Evolutionary conservation across 2,329 filamentous ascomycete genomes (phyloP).

Genomic region (Monosporascus sp.): DNA sequence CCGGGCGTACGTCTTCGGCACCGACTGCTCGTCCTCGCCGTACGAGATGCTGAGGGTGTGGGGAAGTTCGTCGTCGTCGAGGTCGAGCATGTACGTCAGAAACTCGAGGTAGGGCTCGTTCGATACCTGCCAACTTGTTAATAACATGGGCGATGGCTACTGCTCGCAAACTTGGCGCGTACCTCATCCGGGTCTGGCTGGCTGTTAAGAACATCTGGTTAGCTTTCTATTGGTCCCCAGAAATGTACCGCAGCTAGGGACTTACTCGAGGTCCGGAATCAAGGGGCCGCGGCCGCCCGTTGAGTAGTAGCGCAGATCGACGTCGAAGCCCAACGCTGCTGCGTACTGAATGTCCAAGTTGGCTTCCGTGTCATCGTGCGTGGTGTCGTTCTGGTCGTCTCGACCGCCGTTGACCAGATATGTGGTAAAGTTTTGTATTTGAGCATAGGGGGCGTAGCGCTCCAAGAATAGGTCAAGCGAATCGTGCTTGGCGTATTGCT

Average conservation of each 20-base stretch:
- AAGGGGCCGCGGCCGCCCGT: slow-evolving; percentile 50
- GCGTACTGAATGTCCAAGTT: slow-evolving; percentile 55
- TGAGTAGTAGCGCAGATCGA: slow-evolving; percentile 45
- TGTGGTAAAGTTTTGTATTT: slow-evolving; percentile 49
- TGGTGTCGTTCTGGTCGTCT: slow-evolving; percentile 38
- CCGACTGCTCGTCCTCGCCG: slow-evolving; percentile 21
- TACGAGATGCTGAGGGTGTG: slow-evolving; percentile 20
- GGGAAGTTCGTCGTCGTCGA: slow-evolving; percentile 18
- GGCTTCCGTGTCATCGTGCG: slow-evolving; percentile 42
- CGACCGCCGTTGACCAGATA: slow-evolving; percentile 50
- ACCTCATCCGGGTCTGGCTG: slow-evolving; percentile 16
- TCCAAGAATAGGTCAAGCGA: slow-evolving; percentile 39
- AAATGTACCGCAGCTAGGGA: background rate
- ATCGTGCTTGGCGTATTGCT: slow-evolving; percentile 30
- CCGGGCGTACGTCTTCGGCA: slow-evolving; percentile 18
- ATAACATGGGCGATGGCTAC: background rate
- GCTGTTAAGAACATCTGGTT: slow-evolving; percentile 1
- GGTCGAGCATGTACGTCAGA: slow-evolving; percentile 19
- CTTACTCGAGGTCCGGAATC: slow-evolving; percentile 39
- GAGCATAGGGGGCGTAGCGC: slow-evolving; percentile 46
- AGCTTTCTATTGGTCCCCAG: background rate
- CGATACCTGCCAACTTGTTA: slow-evolving; percentile 3
- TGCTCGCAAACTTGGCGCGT: background rate
- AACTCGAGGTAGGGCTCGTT: slow-evolving; percentile 24
- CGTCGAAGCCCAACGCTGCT: slow-evolving; percentile 44